Base-by-base conservation (phyloP, 139 green algal species). In the Micractinium conductrix region DNA sequence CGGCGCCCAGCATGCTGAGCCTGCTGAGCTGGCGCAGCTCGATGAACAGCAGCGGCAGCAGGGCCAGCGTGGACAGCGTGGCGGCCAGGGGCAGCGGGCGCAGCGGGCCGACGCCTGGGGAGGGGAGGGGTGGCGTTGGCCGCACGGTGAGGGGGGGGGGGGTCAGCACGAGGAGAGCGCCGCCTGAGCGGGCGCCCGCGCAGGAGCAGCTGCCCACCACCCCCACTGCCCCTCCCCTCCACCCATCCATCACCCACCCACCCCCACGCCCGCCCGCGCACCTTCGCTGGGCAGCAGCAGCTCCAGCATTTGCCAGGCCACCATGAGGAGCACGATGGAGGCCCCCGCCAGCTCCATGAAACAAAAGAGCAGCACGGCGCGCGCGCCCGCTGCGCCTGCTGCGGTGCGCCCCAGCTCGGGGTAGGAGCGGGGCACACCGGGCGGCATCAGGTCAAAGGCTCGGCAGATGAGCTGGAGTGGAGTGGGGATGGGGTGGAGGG, bases 311-410 rank as follows among this genome's bases (percentile, higher is more conserved):
- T 89, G 87, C 88, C 85, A 92, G 37, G 85, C 67, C 26, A 93
- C 74, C 21, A 92, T 72, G 22, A 93, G 63, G 38, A 82, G 76
- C 28, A 93, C 86, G 35, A 84, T 85, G 24, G 79, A 81, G 12
- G 72, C 83, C 19, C 86, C 87, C 82, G 87, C 88, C 28, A 93
- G 88, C 78, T 93, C 90, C 22, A 79, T n/a, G 50, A 84, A 44
- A 7, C 88, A 84, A 58, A 92, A 85, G 7, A 62, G 28, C 2
- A 62, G 72, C 42, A 93, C 90, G 1, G 91, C 43, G 33, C 42
- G 40, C 28, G 12, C 33, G 30, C 72, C 72, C 9, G 2, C 16
- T 0, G 30, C 42, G 24, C 81, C 71, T 40, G 42, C 45, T 1
- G 81, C 81, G 30, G 42, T 55, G 6, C 4, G 22, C 1, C 87